Base-by-base conservation (phyloP, 2,329 filamentous ascomycete species). In the Claviceps paspali region DNA sequence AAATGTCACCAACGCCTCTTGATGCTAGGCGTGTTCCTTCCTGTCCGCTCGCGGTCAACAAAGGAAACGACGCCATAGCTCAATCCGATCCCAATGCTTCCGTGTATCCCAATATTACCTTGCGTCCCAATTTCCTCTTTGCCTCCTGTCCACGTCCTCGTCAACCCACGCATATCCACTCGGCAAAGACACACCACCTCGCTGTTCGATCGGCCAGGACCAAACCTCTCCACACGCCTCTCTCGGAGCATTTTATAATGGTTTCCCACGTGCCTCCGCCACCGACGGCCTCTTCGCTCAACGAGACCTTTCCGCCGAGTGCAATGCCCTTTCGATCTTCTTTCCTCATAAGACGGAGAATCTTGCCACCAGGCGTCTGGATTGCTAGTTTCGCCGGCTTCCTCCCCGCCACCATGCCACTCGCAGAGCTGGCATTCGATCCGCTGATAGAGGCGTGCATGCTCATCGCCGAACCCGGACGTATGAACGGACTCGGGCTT, bases 341-440 rank as follows among this genome's bases (percentile, higher is more conserved):
- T 63, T 88, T 88, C 48, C 82, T 69, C 66, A 85, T 85, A 52
- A 92, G 66, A 37, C 91, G 70, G 41, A 96, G 72, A 47, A 98
- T 96, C 63, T 96, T 96, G 43, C 92, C 91, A 22, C 80, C 82
- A 0, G 91, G 91, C 5, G 82, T 85, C 60, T 98, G 91, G 39
- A 98, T 88, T 0, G 91, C 91, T 38, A 98, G 61, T 59, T 98
- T 98, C 5, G 91, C 91, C 2, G 91, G 88, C 57, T 98, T 98
- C 53, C 76, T 75, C 19, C 68, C 68, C 28, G 69, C 63, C 40
- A 69, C 66, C 5, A 64, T 67, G 12, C 65, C 65, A 18, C 64
- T 65, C 12, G 64, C 62, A 18, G 64, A 67, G 51, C 67, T 75
- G 15, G 69, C 69, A 36, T 70, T 71, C 6, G 71, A 76, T 19